A percentile compares a stretch with the other conserved stretches of the same genome.
Evolutionary conservation across 805 yeast species (phyloP).

Genomic region (Metschnikowia anglica): DNA sequence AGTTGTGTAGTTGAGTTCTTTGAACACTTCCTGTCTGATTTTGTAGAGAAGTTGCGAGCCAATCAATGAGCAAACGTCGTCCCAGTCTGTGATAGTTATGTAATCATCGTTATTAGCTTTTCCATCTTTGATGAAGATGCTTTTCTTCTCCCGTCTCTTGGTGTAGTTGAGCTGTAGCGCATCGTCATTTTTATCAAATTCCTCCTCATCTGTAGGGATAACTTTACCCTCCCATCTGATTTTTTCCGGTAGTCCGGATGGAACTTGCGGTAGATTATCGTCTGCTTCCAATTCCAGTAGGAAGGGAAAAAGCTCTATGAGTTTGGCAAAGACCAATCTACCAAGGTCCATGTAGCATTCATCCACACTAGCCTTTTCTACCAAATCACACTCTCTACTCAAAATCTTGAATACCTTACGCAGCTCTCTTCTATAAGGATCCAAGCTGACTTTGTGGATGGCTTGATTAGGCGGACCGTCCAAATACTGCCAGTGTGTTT

Average conservation of each 20-base stretch:
- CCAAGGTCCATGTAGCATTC: conserved; percentile 90
- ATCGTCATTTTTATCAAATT: not conserved
- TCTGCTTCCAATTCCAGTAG: conserved; percentile 24
- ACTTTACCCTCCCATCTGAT: conserved; percentile 34
- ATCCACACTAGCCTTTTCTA: conserved; percentile 95
- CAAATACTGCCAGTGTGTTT: conserved; percentile 75
- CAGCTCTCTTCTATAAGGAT: conserved; percentile 87
- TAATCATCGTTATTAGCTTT: not conserved
- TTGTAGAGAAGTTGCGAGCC: conserved; percentile 62
- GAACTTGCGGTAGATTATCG: conserved; percentile 46
- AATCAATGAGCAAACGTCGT: conserved; percentile 65
- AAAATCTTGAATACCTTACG: conserved; percentile 72
- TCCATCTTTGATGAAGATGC: conserved; percentile 47
- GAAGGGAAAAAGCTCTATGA: conserved; percentile 49
- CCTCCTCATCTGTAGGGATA: conserved; percentile 12
- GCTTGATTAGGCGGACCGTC: conserved; percentile 57
- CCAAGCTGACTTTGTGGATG: conserved; percentile 80
- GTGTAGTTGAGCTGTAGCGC: conserved; percentile 4
- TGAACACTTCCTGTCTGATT: conserved; percentile 52
- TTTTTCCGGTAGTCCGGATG: conserved; percentile 32
- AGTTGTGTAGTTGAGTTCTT: conserved; percentile 73
- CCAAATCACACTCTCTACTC: conserved; percentile 57
- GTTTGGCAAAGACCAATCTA: conserved; percentile 47
- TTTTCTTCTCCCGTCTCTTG: conserved; percentile 4
- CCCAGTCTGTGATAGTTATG: conserved; percentile 53